phyloP scores from a whole-genome alignment of 192 early-diverging fungal species.

The Fimicolochytrium jonesii region DNA sequence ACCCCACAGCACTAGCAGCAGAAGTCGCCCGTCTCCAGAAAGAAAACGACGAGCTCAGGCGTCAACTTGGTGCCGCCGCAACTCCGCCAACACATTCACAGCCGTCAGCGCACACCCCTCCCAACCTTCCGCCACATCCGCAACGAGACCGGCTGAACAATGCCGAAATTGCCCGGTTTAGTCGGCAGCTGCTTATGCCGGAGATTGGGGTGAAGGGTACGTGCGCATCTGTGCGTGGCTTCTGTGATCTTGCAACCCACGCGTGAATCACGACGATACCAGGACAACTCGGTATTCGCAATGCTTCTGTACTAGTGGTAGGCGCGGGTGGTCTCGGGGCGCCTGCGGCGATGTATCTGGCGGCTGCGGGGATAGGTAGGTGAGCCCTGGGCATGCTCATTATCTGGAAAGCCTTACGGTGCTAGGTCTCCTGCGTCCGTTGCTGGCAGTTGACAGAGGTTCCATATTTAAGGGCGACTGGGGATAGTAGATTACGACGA shows the following conservation, averaged over 20 bases:
- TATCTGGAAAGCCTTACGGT: constrained; percentile 3
- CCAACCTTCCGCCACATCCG: neutral
- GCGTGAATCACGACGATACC: neutral
- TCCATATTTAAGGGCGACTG: constrained; percentile 61
- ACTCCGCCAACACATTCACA: too few species aligned
- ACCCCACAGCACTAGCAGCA: too few species aligned
- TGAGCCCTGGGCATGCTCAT: neutral
- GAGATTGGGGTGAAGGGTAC: constrained; percentile 67
- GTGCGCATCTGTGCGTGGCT: neutral
- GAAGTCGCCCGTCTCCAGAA: too few species aligned
- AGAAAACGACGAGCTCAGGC: too few species aligned
- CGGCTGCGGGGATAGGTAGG: constrained; percentile 77
- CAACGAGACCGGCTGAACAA: too few species aligned
- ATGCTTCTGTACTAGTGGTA: constrained; percentile 75
- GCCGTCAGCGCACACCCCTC: neutral
- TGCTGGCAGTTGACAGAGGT: neutral
- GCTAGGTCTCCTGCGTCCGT: too few species aligned
- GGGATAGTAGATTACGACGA: constrained; percentile 92
- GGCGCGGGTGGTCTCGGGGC: constrained; percentile 95
- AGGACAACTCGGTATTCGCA: constrained; percentile 74
- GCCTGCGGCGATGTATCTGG: constrained; percentile 83
- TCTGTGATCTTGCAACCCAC: too few species aligned
- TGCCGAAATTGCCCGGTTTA: constrained; percentile 75
- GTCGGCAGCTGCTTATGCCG: constrained; percentile 80
- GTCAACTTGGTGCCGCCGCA: too few species aligned